phyloP scores from a whole-genome alignment of 768 basidiomycete genomes.

The Suillus clintonianus region DNA sequence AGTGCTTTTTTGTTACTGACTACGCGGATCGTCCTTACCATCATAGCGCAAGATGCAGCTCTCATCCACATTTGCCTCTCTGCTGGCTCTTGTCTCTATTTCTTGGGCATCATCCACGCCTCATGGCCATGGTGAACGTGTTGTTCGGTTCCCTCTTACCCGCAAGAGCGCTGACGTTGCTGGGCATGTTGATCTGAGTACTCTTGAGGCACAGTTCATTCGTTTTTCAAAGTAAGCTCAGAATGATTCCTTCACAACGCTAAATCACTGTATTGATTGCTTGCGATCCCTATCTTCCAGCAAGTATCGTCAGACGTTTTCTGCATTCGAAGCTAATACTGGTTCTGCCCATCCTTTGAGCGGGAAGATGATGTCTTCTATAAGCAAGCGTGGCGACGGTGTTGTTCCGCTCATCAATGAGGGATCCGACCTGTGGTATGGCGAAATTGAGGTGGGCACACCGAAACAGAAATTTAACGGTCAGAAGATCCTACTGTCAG shows the following conservation, averaged over 20 bases:
- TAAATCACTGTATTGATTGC: background rate
- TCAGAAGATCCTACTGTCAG: slow-evolving; percentile 13
- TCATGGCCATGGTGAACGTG: background rate
- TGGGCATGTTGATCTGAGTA: background rate
- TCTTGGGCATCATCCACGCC: background rate
- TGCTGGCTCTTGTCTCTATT: background rate
- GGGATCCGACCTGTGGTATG: slow-evolving; percentile 19
- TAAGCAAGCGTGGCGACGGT: slow-evolving; percentile 9
- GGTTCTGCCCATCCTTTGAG: slow-evolving; percentile 45
- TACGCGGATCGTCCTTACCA: background rate
- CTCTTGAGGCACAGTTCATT: background rate
- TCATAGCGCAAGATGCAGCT: background rate
- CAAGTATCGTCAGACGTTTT: background rate
- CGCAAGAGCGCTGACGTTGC: background rate
- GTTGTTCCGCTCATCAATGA: slow-evolving; percentile 31
- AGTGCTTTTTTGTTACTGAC: background rate
- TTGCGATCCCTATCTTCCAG: background rate
- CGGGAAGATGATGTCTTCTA: background rate
- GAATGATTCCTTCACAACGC: background rate
- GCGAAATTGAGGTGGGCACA: slow-evolving; percentile 40
- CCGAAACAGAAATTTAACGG: slow-evolving; percentile 42
- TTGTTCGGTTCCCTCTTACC: background rate
- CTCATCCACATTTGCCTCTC: background rate
- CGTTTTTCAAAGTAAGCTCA: background rate
- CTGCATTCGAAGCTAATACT: slow-evolving; percentile 54